Conservation (phyloP, 805 yeast genomes). For the Candida glaebosa region DNA sequence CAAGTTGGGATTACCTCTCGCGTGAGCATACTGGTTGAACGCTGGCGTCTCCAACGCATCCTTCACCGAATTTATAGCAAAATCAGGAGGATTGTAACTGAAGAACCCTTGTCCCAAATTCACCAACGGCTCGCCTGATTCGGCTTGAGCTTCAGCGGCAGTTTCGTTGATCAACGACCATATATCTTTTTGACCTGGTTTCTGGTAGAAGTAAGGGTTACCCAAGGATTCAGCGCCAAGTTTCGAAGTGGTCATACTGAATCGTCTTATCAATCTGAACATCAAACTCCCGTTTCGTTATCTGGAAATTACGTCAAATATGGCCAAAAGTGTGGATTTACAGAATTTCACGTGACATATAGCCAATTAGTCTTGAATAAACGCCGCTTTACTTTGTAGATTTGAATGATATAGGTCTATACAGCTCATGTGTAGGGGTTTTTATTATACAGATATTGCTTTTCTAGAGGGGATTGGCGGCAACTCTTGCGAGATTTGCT, state of each 20-base stretch:
- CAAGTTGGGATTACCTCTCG: slow-evolving; percentile 80
- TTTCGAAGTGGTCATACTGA: slow-evolving; percentile 5
- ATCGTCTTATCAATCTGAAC: not conserved
- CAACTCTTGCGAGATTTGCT: not conserved
- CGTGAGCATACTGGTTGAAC: slow-evolving; percentile 89
- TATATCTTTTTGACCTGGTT: slow-evolving; percentile 77
- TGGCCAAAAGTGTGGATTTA: not conserved
- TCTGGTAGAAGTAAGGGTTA: slow-evolving; percentile 59
- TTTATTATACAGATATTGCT: too few species aligned
- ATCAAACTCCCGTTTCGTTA: not conserved
- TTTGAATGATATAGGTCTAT: too few species aligned
- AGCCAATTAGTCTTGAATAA: too few species aligned
- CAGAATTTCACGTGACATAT: not conserved
- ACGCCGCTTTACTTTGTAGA: too few species aligned
- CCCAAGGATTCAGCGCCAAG: slow-evolving; percentile 25
- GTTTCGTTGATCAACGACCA: slow-evolving; percentile 96
- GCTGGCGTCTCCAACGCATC: slow-evolving; percentile 69
- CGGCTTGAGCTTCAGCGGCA: slow-evolving; percentile 75
- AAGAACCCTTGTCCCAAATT: slow-evolving; percentile 97
- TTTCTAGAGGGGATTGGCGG: not conserved
- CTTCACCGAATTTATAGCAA: slow-evolving; percentile 80
- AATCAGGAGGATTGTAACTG: slow-evolving; percentile 93
- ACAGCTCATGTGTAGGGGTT: too few species aligned
- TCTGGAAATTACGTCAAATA: too few species aligned
- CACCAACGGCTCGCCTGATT: slow-evolving; percentile 70